Conservation (phyloP, 768 basidiomycete species). For the Lactarius hengduanensis region DNA sequence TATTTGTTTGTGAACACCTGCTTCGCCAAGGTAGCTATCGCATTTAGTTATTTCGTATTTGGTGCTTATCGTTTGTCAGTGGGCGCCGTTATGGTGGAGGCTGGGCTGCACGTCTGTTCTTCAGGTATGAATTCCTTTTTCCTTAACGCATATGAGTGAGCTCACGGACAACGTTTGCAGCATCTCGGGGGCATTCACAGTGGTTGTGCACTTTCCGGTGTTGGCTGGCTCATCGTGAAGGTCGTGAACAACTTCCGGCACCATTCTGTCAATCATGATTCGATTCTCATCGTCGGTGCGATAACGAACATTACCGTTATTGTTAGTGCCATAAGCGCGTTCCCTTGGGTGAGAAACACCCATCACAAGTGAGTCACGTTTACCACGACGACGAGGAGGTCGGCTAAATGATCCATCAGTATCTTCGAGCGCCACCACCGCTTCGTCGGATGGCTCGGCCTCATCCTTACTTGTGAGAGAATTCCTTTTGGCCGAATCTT, state of each 20-base stretch:
- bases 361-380: conserved; percentile 42
- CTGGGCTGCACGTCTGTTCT: conserved; percentile 71
- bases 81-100: conserved; percentile 71
- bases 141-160: not conserved
- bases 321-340: conserved; percentile 39
- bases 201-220: conserved; percentile 43
- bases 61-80: conserved; percentile 39
- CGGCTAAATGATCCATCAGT: conserved; percentile 32
- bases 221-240: conserved; percentile 40
- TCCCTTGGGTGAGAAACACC: conserved; percentile 46
- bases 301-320: conserved; percentile 42
- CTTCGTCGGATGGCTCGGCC: conserved; percentile 44
- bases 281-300: conserved; percentile 41
- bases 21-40: conserved; percentile 63
- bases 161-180: conserved; percentile 30
- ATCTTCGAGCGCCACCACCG: conserved; percentile 46
- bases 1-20: conserved; percentile 69
- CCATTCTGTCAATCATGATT: conserved; percentile 37
- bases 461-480: conserved; percentile 30
- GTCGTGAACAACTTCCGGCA: conserved; percentile 40
- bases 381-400: not conserved
- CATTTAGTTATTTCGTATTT: not conserved
- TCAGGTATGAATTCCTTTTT: conserved; percentile 43
- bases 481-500: not conserved
- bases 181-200: conserved; percentile 47